Conservation (phyloP, 768 basidiomycete species). For the Cubamyces lactineus region DNA sequence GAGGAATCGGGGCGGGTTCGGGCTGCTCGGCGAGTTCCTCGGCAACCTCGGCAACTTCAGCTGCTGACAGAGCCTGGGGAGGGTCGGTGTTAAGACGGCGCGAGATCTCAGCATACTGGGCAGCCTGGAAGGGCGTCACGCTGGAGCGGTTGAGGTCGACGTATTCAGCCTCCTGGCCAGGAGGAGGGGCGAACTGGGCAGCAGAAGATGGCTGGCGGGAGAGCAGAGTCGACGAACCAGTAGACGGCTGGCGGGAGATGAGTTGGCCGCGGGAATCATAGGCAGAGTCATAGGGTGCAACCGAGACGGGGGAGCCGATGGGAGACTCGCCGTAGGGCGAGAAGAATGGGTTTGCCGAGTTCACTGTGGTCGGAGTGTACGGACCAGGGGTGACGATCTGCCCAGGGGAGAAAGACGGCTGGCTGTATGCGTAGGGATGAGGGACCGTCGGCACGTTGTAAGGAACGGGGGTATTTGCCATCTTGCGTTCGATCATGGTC, state of each 20-base stretch:
- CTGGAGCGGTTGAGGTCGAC: slow-evolving; percentile 69
- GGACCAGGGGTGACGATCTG: slow-evolving; percentile 33
- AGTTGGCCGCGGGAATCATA: slow-evolving; percentile 35
- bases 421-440: slow-evolving; percentile 23
- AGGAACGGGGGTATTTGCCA: slow-evolving; percentile 25
- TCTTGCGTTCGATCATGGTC: slow-evolving; percentile 60
- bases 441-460: slow-evolving; percentile 5
- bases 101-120: slow-evolving; percentile 74
- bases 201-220: slow-evolving; percentile 32
- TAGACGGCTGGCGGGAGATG: slow-evolving; percentile 27
- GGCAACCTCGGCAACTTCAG: slow-evolving; percentile 24
- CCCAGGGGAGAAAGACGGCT: slow-evolving; percentile 41
- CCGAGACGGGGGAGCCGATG: slow-evolving; percentile 37
- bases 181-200: slow-evolving; percentile 25
- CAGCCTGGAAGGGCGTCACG: slow-evolving; percentile 75
- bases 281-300: slow-evolving; percentile 31
- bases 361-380: slow-evolving; percentile 30
- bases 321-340: slow-evolving; percentile 44
- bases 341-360: slow-evolving; percentile 44
- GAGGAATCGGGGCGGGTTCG: slow-evolving; percentile 4
- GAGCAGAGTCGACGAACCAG: slow-evolving; percentile 15
- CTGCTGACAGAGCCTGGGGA: slow-evolving; percentile 30
- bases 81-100: slow-evolving; percentile 48
- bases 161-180: slow-evolving; percentile 47
- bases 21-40: slow-evolving; percentile 18